Percentiles rank a stretch among this genome's conserved stretches.
phyloP scores from a whole-genome alignment of 2,329 filamentous ascomycete genomes.

The Phaeosphaeriaceae sp. region DNA sequence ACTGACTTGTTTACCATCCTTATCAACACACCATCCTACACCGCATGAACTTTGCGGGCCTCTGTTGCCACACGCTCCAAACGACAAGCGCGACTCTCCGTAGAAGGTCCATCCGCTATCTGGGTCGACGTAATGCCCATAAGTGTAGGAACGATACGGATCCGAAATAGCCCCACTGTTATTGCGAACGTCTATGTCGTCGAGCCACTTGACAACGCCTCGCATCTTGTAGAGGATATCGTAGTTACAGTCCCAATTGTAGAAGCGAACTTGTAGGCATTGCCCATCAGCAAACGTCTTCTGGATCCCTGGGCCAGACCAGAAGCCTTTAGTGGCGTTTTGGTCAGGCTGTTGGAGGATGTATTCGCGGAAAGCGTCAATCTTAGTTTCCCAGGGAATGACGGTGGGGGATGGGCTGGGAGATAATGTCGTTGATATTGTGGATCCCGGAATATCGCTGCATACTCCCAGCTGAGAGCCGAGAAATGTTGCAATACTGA shows the following conservation, averaged over 20 bases:
- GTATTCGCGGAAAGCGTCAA: background rate
- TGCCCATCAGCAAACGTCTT: constrained; percentile 8
- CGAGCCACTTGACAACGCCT: constrained; percentile 5
- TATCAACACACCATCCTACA: background rate
- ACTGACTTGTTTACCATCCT: background rate
- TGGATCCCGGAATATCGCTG: too few relatives aligned
- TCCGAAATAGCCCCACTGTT: background rate
- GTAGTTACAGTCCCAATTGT: constrained; percentile 12
- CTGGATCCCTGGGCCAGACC: background rate
- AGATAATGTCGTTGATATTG: too few relatives aligned
- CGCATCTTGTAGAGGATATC: constrained; percentile 8
- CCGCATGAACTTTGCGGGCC: constrained; percentile 12
- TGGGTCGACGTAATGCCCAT: constrained; percentile 8
- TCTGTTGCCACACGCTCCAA: constrained; percentile 10
- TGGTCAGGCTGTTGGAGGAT: constrained; percentile 5
- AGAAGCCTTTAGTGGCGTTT: background rate
- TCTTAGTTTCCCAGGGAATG: constrained; percentile 5
- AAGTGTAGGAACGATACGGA: constrained; percentile 1
- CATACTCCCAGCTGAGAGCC: too few relatives aligned
- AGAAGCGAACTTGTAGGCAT: constrained; percentile 8
- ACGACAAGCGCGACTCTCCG: constrained; percentile 4
- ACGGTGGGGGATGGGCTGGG: background rate
- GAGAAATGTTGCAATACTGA: too few relatives aligned
- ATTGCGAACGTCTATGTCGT: background rate
- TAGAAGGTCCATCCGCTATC: constrained; percentile 11